Percentiles rank a stretch among this genome's conserved stretches.
phyloP scores from a whole-genome alignment of 1,139 yeast species.

The Lodderomyces margitis region DNA sequence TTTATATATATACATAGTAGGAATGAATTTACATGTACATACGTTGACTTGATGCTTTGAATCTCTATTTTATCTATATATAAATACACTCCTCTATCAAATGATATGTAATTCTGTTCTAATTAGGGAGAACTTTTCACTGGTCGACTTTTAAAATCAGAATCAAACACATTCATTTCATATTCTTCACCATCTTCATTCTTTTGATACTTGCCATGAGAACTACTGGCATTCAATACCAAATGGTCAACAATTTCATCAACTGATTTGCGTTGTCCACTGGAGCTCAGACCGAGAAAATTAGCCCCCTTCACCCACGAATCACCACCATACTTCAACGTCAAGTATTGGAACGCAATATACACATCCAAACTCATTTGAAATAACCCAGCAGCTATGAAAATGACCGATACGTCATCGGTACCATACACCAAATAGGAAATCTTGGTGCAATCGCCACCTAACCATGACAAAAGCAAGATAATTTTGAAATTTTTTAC shows the following conservation, averaged over 20 bases:
- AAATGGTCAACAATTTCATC: slow-evolving; percentile 12
- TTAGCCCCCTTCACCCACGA: neutral
- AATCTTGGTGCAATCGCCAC: slow-evolving; percentile 82
- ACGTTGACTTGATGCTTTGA: no score
- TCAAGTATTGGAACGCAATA: slow-evolving; percentile 72
- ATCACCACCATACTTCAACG: slow-evolving; percentile 34
- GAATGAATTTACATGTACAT: neutral
- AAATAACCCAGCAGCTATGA: slow-evolving; percentile 74
- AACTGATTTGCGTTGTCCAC: slow-evolving; percentile 6
- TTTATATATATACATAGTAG: neutral
- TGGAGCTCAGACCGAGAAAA: neutral
- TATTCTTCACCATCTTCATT: neutral
- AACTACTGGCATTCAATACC: slow-evolving; percentile 3
- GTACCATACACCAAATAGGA: slow-evolving; percentile 73
- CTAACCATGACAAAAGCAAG: slow-evolving; percentile 77
- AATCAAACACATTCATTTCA: neutral
- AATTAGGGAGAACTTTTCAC: neutral
- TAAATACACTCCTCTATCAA: no score
- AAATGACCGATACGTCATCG: slow-evolving; percentile 62
- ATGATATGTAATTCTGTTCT: no score
- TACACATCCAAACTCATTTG: slow-evolving; percentile 77
- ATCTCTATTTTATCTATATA: no score
- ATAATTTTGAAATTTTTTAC: slow-evolving; percentile 78
- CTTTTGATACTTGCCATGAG: slow-evolving; percentile 3
- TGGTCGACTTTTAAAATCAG: slow-evolving; percentile 1